These are phyloP conservation scores for Globisporangium okanoganense DNA, from an alignment of 352 stramenopile genomes.

Conservation along the genomic window DNA sequence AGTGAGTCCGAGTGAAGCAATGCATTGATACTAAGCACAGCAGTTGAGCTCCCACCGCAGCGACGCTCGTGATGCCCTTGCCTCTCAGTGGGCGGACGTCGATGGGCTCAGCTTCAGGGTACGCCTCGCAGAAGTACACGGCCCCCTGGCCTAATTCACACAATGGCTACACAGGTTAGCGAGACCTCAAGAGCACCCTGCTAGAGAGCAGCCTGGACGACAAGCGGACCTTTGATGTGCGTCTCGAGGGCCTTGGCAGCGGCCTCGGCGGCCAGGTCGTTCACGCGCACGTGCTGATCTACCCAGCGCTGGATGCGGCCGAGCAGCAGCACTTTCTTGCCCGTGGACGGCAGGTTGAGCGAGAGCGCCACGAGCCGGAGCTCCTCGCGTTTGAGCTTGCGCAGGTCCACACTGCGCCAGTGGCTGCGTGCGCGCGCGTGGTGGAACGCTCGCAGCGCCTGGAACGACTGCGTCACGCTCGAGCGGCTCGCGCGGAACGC, in stretches of 20 bases:
- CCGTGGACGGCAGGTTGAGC: slow-evolving; percentile 65
- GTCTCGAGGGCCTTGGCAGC: slow-evolving; percentile 51
- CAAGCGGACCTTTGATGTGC: slow-evolving; percentile 35
- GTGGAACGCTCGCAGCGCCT: slow-evolving; percentile 46
- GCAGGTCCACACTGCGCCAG: slow-evolving; percentile 60
- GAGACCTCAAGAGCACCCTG: background rate
- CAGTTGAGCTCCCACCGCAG: slow-evolving; percentile 39
- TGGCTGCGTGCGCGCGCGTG: slow-evolving; percentile 41
- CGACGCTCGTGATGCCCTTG: slow-evolving; percentile 53
- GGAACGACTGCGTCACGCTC: slow-evolving; percentile 44
- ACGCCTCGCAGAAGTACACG: slow-evolving; percentile 65
- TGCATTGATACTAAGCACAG: background rate
- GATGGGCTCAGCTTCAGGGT: slow-evolving; percentile 30
- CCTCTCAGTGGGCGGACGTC: slow-evolving; percentile 61
- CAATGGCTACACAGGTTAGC: background rate
- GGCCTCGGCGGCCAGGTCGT: slow-evolving; percentile 55
- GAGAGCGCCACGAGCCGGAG: slow-evolving; percentile 55
- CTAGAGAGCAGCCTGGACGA: background rate
- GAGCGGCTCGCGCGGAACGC: slow-evolving; percentile 46
- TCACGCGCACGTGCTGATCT: slow-evolving; percentile 54
- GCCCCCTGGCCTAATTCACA: slow-evolving; percentile 39
- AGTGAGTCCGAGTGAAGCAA: background rate
- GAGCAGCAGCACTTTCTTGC: slow-evolving; percentile 76
- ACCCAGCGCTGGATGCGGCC: slow-evolving; percentile 73
- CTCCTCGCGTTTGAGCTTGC: slow-evolving; percentile 53